Percentiles rank a stretch among this genome's conserved stretches.
Evolutionary conservation across 768 basidiomycete species (phyloP).

Genomic region (Suillus americanus): DNA sequence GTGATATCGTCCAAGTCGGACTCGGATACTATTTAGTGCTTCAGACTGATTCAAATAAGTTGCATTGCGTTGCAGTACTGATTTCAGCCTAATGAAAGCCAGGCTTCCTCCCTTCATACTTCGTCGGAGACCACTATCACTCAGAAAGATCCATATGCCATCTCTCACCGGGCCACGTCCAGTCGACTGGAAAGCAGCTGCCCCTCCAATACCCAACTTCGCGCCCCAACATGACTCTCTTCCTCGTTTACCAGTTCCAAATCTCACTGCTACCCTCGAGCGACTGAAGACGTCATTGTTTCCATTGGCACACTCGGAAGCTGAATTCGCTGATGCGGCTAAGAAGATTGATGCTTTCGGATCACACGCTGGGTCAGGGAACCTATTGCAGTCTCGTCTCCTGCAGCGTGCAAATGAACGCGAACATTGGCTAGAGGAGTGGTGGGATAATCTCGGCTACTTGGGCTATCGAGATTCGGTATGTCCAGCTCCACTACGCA

Average conservation of each 20-base stretch:
- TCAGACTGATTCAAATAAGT: not conserved
- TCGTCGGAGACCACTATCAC: too few species aligned
- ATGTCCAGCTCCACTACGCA: constrained; percentile 21
- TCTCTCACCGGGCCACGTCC: constrained; percentile 39
- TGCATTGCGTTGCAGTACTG: not conserved
- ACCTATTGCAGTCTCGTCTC: constrained; percentile 64
- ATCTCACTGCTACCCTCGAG: constrained; percentile 61
- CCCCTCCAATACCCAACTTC: constrained; percentile 68
- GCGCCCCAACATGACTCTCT: constrained; percentile 56
- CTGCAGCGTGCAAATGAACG: constrained; percentile 51
- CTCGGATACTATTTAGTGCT: not conserved
- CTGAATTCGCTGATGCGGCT: constrained; percentile 54
- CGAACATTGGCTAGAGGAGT: constrained; percentile 86
- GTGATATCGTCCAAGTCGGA: not conserved
- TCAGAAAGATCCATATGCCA: not conserved
- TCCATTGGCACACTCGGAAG: constrained; percentile 67
- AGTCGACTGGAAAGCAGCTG: constrained; percentile 67
- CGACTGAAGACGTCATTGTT: constrained; percentile 68
- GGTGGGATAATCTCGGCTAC: constrained; percentile 91
- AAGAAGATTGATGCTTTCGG: constrained; percentile 71
- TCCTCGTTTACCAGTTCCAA: constrained; percentile 74
- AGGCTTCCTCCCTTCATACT: not conserved
- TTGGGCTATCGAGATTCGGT: constrained; percentile 86
- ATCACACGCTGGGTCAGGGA: constrained; percentile 38
- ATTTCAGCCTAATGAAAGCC: not conserved